Base-by-base conservation (phyloP, 805 yeast species). In the Komagataella ulmi region DNA sequence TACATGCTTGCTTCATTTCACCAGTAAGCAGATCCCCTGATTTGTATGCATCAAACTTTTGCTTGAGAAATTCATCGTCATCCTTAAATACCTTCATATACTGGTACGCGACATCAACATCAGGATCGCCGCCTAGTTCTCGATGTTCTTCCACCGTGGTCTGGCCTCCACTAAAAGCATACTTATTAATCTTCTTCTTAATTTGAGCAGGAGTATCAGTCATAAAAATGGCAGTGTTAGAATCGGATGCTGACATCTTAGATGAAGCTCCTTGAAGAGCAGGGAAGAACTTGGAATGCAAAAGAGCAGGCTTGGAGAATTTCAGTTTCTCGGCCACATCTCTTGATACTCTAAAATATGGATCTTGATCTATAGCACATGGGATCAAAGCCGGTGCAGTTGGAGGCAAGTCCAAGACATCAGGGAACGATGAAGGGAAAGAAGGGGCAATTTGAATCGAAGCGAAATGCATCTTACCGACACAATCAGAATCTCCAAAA, bases 311-410 rank as follows among this genome's bases (percentile, higher is more conserved):
- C 70, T 93, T 93, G 55, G 89, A 73, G 65, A 77, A 95, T 67
- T 84, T 85, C 65, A 93, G 77, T 68, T 91, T 93, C 62, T 83
- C 89, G 8, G 99, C 97, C 57, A 93, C 99, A 66, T 93, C 99
- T 70, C 99, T 79, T 69, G 96, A 88, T 19, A 93, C 95, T 69
- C 99, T 79, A 74, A 93, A 93, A 69, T 93, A 93, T 30, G 99
- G 98, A 68, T 93, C 99, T 74, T 91, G 99, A 66, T 93, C 99
- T 65, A 93, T 93, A 49, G 99, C 99, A 76, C 99, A 93, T 45
- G 99, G 99, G 67, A 93, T 93, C 67, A 93, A 74, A 69, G 96
- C 88, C 55, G 97, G 98, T 0, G 97, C 88, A 72, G 90, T 93
- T 49, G 82, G 73, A 48, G 95, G 88, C 61, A 83, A 70, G 6